Evolutionary conservation across 208 protist genomes (phyloP).

Genomic region (Leishmania guyanensis): DNA sequence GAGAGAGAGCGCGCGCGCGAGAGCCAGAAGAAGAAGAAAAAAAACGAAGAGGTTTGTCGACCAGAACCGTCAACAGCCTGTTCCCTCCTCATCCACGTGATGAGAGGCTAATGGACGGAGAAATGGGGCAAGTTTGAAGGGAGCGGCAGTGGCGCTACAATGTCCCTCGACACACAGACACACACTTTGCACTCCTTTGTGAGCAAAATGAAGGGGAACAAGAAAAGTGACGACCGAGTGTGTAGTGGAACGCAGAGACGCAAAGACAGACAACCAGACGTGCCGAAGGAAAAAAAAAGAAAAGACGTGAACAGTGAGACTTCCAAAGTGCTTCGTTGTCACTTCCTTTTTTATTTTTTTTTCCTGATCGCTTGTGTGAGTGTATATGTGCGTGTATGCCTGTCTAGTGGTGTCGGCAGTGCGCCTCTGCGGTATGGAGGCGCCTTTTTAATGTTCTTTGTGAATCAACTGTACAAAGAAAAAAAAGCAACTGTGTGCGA

Average conservation of each 20-base stretch:
- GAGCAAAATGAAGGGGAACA: background rate
- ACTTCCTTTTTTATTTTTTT: background rate
- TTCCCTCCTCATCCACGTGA: too few species aligned
- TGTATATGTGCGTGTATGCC: background rate
- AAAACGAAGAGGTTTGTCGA: too few species aligned
- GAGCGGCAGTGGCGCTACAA: too few species aligned
- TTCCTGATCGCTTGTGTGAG: background rate
- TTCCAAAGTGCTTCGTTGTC: background rate
- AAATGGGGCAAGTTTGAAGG: too few species aligned
- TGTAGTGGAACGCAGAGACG: background rate
- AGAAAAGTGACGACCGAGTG: background rate
- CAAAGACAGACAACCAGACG: background rate
- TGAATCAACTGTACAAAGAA: background rate
- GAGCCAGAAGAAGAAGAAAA: too few species aligned
- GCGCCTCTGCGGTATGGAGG: background rate
- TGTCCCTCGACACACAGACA: background rate
- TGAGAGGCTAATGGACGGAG: too few species aligned
- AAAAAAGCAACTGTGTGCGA: background rate
- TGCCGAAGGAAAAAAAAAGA: slow-evolving; percentile 1
- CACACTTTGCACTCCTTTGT: background rate
- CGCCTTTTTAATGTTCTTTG: background rate
- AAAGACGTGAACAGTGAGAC: background rate
- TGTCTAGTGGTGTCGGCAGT: background rate
- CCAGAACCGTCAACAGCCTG: too few species aligned
- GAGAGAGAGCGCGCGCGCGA: too few species aligned